A percentile compares a stretch with the other conserved stretches of the same genome.
phyloP scores from a whole-genome alignment of 345 rosid species.

The Euphorbia tirucalli region DNA sequence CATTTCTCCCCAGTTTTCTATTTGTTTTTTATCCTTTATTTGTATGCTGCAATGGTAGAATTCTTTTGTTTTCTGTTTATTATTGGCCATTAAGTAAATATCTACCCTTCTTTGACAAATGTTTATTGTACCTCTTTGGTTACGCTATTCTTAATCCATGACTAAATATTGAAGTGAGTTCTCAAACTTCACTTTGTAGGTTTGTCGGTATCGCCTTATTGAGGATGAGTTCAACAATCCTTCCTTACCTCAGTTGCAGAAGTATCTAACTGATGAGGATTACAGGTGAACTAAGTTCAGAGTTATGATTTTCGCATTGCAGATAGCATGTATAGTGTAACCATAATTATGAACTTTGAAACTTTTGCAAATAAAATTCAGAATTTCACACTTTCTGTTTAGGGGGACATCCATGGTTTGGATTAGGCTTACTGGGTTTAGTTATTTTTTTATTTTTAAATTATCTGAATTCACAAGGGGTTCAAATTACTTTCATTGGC shows the following conservation, averaged over 20 bases:
- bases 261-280: conserved; percentile 76
- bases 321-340: too few species aligned
- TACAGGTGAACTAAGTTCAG: conserved; percentile 48
- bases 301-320: neutral
- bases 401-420: too few species aligned
- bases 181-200: conserved; percentile 41
- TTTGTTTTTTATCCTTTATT: too few species aligned
- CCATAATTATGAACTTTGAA: neutral
- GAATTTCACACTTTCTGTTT: too few species aligned
- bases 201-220: conserved; percentile 67
- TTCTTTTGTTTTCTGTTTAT: neutral
- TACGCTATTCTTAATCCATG: too few species aligned
- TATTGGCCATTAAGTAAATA: neutral
- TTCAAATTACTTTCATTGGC: neutral
- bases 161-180: neutral
- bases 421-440: conserved; percentile 1
- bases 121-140: too few species aligned
- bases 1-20: too few species aligned
- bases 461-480: neutral
- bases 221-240: conserved; percentile 89
- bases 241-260: conserved; percentile 57
- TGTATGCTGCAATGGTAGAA: too few species aligned
- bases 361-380: too few species aligned
- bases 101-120: neutral
- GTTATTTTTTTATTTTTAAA: neutral